A percentile compares a stretch with the other conserved stretches of the same genome.
phyloP scores from a whole-genome alignment of 2,329 filamentous ascomycete genomes.

The Diaporthe longicolla region DNA sequence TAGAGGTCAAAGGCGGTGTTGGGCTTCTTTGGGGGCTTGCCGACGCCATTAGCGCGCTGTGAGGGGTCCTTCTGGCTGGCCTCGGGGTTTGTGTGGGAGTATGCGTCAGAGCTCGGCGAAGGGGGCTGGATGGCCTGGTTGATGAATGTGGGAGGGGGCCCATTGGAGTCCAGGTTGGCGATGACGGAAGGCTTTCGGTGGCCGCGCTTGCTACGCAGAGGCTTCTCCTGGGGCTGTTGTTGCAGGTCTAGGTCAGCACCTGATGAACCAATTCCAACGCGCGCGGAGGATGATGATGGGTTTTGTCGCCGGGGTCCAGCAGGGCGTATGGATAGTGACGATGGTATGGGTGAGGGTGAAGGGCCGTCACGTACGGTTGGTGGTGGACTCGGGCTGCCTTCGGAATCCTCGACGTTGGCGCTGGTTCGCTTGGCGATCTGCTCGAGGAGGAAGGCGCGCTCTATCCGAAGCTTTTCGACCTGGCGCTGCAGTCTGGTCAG shows the following conservation, averaged over 20 bases:
- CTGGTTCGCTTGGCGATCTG: conserved; percentile 82
- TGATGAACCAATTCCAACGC: conserved; percentile 40
- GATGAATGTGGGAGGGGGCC: conserved; percentile 59
- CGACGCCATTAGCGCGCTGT: conserved; percentile 56
- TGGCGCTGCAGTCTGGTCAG: conserved; percentile 85
- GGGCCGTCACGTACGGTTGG: conserved; percentile 73
- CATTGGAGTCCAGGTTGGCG: conserved; percentile 51
- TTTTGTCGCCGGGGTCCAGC: conserved; percentile 41
- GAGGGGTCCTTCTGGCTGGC: conserved; percentile 47
- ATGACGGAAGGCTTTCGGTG: conserved; percentile 73
- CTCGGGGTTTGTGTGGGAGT: conserved; percentile 62
- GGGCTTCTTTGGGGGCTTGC: conserved; percentile 58
- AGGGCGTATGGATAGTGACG: conserved; percentile 38
- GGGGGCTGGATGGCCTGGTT: conserved; percentile 62
- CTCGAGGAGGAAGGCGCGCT: conserved; percentile 82
- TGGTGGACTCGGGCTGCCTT: conserved; percentile 84
- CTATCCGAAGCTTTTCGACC: conserved; percentile 91
- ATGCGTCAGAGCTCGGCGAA: conserved; percentile 67
- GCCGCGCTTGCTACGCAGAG: conserved; percentile 80
- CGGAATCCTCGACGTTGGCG: conserved; percentile 82
- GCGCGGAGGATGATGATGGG: conserved; percentile 33
- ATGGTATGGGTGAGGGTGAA: conserved; percentile 43
- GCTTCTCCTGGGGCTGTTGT: conserved; percentile 81
- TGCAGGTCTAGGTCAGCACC: conserved; percentile 45
- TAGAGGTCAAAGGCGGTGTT: conserved; percentile 69